Evolutionary conservation across 2,329 filamentous ascomycete species (phyloP).

Genomic region (Erysiphe pulchra): DNA sequence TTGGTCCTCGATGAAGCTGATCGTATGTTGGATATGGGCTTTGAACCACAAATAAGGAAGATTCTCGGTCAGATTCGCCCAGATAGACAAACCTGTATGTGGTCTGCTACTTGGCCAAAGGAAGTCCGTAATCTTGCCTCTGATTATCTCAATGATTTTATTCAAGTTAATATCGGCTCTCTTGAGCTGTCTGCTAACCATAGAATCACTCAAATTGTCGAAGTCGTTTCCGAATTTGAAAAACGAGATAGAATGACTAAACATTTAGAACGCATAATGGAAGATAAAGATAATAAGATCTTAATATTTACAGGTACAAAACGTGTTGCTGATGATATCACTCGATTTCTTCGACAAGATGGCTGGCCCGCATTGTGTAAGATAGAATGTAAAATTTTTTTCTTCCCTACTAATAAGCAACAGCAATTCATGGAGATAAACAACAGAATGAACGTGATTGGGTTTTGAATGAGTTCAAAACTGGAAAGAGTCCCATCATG

Average conservation of each 20-base stretch:
- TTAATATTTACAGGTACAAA: slow-evolving; percentile 87
- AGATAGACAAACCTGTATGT: slow-evolving; percentile 98
- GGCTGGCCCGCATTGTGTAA: slow-evolving; percentile 92
- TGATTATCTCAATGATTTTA: slow-evolving; percentile 85
- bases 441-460: slow-evolving; percentile 98
- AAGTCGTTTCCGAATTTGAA: slow-evolving; percentile 87
- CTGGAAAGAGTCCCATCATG: slow-evolving; percentile 98
- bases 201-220: slow-evolving; percentile 91
- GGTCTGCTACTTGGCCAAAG: slow-evolving; percentile 98
- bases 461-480: slow-evolving; percentile 99
- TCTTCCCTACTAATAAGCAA: slow-evolving; percentile 20
- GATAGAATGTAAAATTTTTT: slow-evolving; percentile 20
- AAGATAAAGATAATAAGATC: slow-evolving; percentile 83
- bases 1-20: slow-evolving; percentile 96
- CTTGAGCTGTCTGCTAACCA: slow-evolving; percentile 92
- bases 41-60: slow-evolving; percentile 98
- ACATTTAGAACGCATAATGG: slow-evolving; percentile 94
- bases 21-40: slow-evolving; percentile 99
- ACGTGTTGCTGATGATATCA: slow-evolving; percentile 93
- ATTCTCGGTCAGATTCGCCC: slow-evolving; percentile 94
- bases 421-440: slow-evolving; percentile 96
- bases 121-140: slow-evolving; percentile 79
- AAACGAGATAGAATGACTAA: slow-evolving; percentile 96
- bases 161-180: slow-evolving; percentile 96
- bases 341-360: slow-evolving; percentile 86